Percentiles rank a stretch among this genome's conserved stretches.
Conservation (phyloP, 2,329 filamentous ascomycete genomes). For the Curvularia sp. region DNA sequence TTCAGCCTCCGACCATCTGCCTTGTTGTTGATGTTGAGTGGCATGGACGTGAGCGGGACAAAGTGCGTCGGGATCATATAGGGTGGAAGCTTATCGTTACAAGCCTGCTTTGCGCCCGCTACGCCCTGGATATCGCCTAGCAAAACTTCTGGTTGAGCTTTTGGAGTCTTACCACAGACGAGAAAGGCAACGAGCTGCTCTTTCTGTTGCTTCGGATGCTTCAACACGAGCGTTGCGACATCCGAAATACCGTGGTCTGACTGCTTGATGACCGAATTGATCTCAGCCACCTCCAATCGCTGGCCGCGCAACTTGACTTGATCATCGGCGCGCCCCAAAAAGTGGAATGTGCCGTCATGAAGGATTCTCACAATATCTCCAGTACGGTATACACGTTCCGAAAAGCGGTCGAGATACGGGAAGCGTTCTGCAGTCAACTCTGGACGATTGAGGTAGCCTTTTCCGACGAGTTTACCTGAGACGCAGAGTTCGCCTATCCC, state of each 20-base stretch:
- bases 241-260: conserved; percentile 67
- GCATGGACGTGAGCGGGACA: conserved; percentile 72
- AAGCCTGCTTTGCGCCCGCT: conserved; percentile 59
- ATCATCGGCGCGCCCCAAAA: conserved; percentile 85
- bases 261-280: conserved; percentile 79
- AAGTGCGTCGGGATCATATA: conserved; percentile 95
- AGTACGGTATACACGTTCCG: conserved; percentile 74
- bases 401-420: conserved; percentile 62
- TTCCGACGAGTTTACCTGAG: conserved; percentile 84
- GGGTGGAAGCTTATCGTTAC: conserved; percentile 71
- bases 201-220: conserved; percentile 74
- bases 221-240: conserved; percentile 77
- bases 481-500: conserved; percentile 88
- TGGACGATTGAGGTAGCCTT: conserved; percentile 82
- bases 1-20: conserved; percentile 76
- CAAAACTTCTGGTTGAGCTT: conserved; percentile 29
- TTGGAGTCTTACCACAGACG: conserved; percentile 34
- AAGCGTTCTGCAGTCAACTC: conserved; percentile 82
- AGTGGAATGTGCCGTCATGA: conserved; percentile 82
- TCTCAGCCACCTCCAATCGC: conserved; percentile 87
- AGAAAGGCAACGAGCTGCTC: conserved; percentile 83
- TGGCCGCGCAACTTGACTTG: conserved; percentile 93
- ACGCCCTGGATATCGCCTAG: conserved; percentile 29
- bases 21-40: conserved; percentile 89
- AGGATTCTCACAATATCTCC: conserved; percentile 86